Base-by-base conservation (phyloP, 2,329 filamentous ascomycete genomes). In the Colletotrichum lupini region DNA sequence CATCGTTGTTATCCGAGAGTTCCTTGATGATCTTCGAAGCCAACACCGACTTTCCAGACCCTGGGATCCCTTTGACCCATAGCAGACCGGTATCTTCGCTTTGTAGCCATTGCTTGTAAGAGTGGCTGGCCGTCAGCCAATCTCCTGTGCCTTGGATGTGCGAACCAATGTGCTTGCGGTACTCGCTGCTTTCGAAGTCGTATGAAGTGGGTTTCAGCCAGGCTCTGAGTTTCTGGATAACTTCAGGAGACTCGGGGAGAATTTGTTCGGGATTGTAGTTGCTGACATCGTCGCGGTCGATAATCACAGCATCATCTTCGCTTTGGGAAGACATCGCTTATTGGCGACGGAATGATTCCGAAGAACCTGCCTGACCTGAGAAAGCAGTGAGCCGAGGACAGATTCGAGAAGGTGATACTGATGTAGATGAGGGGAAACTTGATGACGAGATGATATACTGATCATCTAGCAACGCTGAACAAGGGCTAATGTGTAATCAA, bases 1-100 rank as follows among this genome's bases (percentile, higher is more conserved):
- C 76, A 4, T 7, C 35, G 28, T 67, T 67, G 16, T 26, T 22
- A 19, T 12, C 19, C 8, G 67, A 9, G 5, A 68, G 58, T 7
- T 63, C 58, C 16, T 32, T 26, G 58, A 56, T 30, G 9, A 68
- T 37, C 58, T 63, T 68, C 7, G 57, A 5, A 28, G 69, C 37
- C 22, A 72, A 8, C 5, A 72, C 69, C 24, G 69, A 72, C n/a
- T 72, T 72, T 0, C 69, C 84, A 3, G 81, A 80, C 1, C 83
- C 83, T 0, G 83, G 80, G 16, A 84, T 81, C 1, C 83, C 83
- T 30, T 24, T 49, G 28, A 92, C 58, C 64, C 64, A 67, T 6
- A 67, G 35, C 12, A 67, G 37, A 14, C 64, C 64, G 11, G 46
- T 24, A 4, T 74, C 65, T 1, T 55, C 37, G 8, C 57, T 56